Conservation (phyloP, 306 rosid species). For the Arachis hypogaea region DNA sequence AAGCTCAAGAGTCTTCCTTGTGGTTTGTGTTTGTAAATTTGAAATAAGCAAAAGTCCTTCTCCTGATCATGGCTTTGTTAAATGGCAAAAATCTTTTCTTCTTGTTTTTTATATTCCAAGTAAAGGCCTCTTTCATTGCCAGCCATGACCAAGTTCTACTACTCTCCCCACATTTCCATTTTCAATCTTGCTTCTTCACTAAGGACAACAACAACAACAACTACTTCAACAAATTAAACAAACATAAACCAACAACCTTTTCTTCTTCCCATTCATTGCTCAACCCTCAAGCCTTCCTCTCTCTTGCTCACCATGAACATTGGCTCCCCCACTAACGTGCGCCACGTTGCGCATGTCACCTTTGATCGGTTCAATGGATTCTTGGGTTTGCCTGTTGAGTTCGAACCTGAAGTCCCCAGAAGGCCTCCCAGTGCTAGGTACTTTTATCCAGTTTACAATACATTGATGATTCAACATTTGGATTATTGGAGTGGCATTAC, state of each 20-base stretch:
- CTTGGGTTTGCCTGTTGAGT: constrained; percentile 93
- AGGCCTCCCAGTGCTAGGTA: constrained; percentile 99
- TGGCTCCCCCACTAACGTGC: constrained; percentile 81
- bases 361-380: constrained; percentile 92
- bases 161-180: constrained; percentile 49
- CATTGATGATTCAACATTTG: constrained; percentile 1
- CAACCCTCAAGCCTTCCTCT: constrained; percentile 56
- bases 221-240: not conserved
- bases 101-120: constrained; percentile 47
- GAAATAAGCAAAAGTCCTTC: constrained; percentile 21
- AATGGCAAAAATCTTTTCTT: constrained; percentile 28
- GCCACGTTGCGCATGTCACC: constrained; percentile 94
- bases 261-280: constrained; percentile 42
- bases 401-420: constrained; percentile 81
- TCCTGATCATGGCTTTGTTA: constrained; percentile 23
- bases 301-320: constrained; percentile 72
- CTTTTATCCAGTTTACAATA: not conserved
- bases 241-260: constrained; percentile 27
- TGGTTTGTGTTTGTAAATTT: too few relatives aligned
- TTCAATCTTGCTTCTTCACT: constrained; percentile 46
- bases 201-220: constrained; percentile 30
- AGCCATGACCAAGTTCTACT: constrained; percentile 86
- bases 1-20: constrained; percentile 15
- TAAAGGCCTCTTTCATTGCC: constrained; percentile 60
- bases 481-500: constrained; percentile 17